Percentiles rank a stretch among this genome's conserved stretches.
These are phyloP conservation scores for Penicillium turbatum DNA, from an alignment of 495 filamentous ascomycete genomes.

Conservation along the genomic window DNA sequence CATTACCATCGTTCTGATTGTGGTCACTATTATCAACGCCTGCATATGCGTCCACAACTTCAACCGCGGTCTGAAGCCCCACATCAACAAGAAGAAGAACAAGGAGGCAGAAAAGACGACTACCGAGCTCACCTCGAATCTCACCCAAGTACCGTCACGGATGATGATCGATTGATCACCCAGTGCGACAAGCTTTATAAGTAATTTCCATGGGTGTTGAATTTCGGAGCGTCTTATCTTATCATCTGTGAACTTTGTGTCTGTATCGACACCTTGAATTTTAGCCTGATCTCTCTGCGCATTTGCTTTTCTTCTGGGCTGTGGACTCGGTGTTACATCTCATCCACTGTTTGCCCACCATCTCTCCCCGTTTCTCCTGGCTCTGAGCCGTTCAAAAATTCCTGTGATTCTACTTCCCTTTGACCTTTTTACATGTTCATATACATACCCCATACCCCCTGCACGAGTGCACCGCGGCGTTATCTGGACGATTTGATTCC, in stretches of 20 bases:
- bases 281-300: conserved; percentile 23
- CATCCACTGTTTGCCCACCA: conserved; percentile 9
- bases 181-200: conserved; percentile 5
- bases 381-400: conserved; percentile 14
- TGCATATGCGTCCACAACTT: conserved; percentile 87
- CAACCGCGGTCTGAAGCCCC: conserved; percentile 81
- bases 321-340: conserved; percentile 37
- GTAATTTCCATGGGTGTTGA: conserved; percentile 16
- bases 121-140: conserved; percentile 60
- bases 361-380: not conserved
- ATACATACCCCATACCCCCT: conserved; percentile 5
- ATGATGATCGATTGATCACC: conserved; percentile 82
- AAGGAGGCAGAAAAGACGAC: conserved; percentile 61
- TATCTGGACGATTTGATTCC: conserved; percentile 21
- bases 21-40: conserved; percentile 85
- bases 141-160: conserved; percentile 53
- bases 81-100: conserved; percentile 64
- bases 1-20: conserved; percentile 82
- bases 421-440: conserved; percentile 17
- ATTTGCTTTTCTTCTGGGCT: conserved; percentile 21
- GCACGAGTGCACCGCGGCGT: conserved; percentile 11
- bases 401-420: conserved; percentile 21
- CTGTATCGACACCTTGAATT: conserved; percentile 19
- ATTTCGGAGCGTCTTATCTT: conserved; percentile 10
- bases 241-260: conserved; percentile 10